Evolutionary conservation across 495 filamentous ascomycete genomes (phyloP).

Genomic region (Penicillium longicatenatum): DNA sequence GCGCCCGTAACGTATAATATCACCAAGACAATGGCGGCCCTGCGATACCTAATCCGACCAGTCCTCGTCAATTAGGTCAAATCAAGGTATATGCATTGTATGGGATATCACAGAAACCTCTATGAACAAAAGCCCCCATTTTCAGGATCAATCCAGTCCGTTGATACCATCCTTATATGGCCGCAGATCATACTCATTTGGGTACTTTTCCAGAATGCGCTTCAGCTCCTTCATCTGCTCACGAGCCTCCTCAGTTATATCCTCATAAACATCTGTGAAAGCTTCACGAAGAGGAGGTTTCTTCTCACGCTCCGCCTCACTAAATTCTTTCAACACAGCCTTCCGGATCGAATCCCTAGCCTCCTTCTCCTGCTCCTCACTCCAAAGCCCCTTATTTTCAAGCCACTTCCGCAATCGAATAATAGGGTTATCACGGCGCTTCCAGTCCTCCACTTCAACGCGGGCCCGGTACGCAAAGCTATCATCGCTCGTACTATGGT

Average conservation of each 20-base stretch:
- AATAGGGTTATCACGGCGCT: slow-evolving; percentile 91
- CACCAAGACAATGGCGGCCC: neutral
- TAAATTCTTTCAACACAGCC: slow-evolving; percentile 81
- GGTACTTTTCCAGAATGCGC: slow-evolving; percentile 79
- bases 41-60: too few relatives aligned
- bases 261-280: slow-evolving; percentile 87
- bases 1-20: neutral
- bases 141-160: slow-evolving; percentile 47
- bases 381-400: slow-evolving; percentile 77
- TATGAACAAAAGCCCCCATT: neutral
- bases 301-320: slow-evolving; percentile 85
- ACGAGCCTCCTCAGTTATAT: slow-evolving; percentile 77
- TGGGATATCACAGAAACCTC: neutral
- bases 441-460: slow-evolving; percentile 98
- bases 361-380: slow-evolving; percentile 79
- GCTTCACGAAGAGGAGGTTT: slow-evolving; percentile 76
- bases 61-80: too few relatives aligned
- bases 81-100: neutral
- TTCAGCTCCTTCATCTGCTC: slow-evolving; percentile 79
- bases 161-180: slow-evolving; percentile 77
- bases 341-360: slow-evolving; percentile 65
- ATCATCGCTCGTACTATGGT: slow-evolving; percentile 98
- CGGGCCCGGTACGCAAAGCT: slow-evolving; percentile 93
- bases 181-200: slow-evolving; percentile 85
- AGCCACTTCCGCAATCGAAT: slow-evolving; percentile 90